Conservation (phyloP, 768 basidiomycete species). For the Hirschioporus abietinus region DNA sequence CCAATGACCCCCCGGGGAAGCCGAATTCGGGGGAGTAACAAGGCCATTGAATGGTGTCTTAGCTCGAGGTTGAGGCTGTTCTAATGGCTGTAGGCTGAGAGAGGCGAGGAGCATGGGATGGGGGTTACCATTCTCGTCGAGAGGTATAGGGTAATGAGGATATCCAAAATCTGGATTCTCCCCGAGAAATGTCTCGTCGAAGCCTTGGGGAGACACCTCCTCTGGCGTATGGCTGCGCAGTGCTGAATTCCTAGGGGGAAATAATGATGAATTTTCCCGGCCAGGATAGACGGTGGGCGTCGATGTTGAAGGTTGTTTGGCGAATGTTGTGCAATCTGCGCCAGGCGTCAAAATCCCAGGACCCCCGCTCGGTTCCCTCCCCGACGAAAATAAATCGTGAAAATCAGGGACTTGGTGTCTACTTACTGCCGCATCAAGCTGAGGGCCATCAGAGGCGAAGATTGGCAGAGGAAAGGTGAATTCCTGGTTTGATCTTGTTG, state of each 20-base stretch:
- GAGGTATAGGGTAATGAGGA: neutral
- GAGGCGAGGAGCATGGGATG: neutral
- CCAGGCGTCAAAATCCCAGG: neutral
- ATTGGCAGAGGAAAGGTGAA: neutral
- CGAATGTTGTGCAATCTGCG: neutral
- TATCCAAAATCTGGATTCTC: conserved; percentile 1
- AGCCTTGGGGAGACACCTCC: neutral
- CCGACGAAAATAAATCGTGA: neutral
- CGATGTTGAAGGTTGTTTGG: conserved; percentile 1
- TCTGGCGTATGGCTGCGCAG: neutral
- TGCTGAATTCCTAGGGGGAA: neutral
- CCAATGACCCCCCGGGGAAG: neutral
- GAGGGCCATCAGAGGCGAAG: neutral
- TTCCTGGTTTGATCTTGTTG: neutral
- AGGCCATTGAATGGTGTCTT: neutral
- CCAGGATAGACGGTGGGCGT: neutral
- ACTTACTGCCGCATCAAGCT: neutral
- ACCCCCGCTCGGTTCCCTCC: neutral
- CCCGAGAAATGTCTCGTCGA: neutral
- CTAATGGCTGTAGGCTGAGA: neutral
- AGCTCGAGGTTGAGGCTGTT: neutral
- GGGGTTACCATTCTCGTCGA: neutral
- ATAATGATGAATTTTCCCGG: neutral
- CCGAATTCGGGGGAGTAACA: neutral
- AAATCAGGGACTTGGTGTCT: neutral